phyloP scores from a whole-genome alignment of 2,329 filamentous ascomycete species.

The Colletotrichum truncatum region DNA sequence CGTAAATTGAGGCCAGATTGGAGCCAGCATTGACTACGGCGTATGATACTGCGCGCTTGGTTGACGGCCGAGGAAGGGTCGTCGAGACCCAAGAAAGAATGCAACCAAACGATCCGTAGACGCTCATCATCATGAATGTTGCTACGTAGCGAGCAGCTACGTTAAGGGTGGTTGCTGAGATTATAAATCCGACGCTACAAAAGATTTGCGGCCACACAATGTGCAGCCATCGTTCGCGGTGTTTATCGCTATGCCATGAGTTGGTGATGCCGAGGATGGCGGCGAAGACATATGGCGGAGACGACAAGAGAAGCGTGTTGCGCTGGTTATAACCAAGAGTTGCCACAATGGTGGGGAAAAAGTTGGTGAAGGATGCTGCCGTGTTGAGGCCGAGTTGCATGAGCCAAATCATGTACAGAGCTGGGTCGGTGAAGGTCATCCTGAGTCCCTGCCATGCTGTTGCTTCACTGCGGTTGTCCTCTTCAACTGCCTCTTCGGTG shows the following conservation, averaged over 20 bases:
- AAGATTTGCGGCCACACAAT: slow-evolving; percentile 50
- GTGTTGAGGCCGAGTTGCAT: slow-evolving; percentile 17
- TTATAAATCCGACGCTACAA: slow-evolving; percentile 39
- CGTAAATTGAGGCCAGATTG: slow-evolving; percentile 64
- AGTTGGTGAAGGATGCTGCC: slow-evolving; percentile 4
- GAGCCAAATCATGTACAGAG: slow-evolving; percentile 14
- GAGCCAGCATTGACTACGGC: slow-evolving; percentile 64
- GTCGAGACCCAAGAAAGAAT: slow-evolving; percentile 78
- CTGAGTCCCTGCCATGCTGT: slow-evolving; percentile 1
- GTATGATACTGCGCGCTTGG: slow-evolving; percentile 72
- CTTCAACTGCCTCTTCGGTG: background rate
- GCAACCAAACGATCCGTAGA: background rate
- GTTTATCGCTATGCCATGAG: slow-evolving; percentile 50
- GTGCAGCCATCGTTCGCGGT: slow-evolving; percentile 57
- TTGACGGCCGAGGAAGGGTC: slow-evolving; percentile 76
- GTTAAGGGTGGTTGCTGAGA: slow-evolving; percentile 9
- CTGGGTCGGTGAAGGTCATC: slow-evolving; percentile 6
- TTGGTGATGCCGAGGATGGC: slow-evolving; percentile 33
- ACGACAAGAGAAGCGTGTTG: slow-evolving; percentile 28
- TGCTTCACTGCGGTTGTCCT: background rate
- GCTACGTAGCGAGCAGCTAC: background rate
- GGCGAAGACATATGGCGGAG: slow-evolving; percentile 26
- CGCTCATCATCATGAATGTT: slow-evolving; percentile 24
- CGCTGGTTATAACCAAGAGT: background rate
- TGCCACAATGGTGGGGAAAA: background rate